Percentiles rank a stretch among this genome's conserved stretches.
phyloP scores from a whole-genome alignment of 2,329 filamentous ascomycete genomes.

The Pseudocercospora pini-densiflorae region DNA sequence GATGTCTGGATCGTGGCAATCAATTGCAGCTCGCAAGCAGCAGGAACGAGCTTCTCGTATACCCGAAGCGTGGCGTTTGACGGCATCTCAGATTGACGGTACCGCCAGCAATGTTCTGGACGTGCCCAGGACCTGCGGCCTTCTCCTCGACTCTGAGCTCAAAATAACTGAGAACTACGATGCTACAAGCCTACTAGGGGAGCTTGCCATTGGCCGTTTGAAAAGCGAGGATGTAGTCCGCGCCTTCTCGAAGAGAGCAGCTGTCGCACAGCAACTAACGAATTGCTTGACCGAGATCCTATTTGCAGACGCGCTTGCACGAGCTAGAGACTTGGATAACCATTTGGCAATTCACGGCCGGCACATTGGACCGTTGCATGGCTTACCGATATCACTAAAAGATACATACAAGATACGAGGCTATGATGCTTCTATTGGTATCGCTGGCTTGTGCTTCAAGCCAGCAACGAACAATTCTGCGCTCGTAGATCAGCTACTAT shows the following conservation, averaged over 20 bases:
- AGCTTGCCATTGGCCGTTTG: conserved; percentile 38
- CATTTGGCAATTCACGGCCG: conserved; percentile 41
- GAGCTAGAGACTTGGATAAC: conserved; percentile 47
- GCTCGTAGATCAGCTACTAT: conserved; percentile 51
- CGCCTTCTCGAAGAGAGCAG: conserved; percentile 54
- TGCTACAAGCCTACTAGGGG: conserved; percentile 45
- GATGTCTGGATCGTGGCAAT: conserved; percentile 46
- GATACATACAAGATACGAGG: conserved; percentile 44
- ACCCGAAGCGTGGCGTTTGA: conserved; percentile 51
- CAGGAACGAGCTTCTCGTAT: conserved; percentile 48
- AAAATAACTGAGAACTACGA: conserved; percentile 61
- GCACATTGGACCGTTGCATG: conserved; percentile 53
- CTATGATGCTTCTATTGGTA: conserved; percentile 46
- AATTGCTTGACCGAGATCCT: conserved; percentile 53
- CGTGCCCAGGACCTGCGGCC: conserved; percentile 57
- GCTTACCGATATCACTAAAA: conserved; percentile 43
- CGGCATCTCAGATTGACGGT: conserved; percentile 24
- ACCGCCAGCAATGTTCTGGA: conserved; percentile 47
- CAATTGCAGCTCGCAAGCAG: conserved; percentile 49
- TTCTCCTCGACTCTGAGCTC: conserved; percentile 57
- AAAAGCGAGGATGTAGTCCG: conserved; percentile 30
- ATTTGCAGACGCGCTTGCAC: conserved; percentile 42
- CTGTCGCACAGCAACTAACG: conserved; percentile 52
- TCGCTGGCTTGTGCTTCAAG: conserved; percentile 51
- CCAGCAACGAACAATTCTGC: conserved; percentile 56